Evolutionary conservation across 2,329 filamentous ascomycete species (phyloP).

Genomic region (Chrysoporthe puriensis): DNA sequence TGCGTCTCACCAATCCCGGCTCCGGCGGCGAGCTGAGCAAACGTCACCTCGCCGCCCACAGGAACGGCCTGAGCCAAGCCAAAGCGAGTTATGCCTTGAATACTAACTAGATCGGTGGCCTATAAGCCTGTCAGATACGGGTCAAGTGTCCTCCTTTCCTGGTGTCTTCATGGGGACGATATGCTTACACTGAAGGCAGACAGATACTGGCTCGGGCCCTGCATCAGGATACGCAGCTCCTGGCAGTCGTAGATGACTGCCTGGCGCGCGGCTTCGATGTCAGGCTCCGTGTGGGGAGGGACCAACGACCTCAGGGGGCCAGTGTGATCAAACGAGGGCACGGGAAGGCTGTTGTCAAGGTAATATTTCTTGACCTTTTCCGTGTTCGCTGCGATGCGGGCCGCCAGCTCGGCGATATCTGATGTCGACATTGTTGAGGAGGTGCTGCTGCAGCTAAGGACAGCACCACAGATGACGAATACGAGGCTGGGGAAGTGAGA

Average conservation of each 20-base stretch:
- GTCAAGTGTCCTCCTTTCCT: background rate
- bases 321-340: conserved; percentile 1
- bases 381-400: conserved; percentile 16
- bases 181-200: conserved; percentile 11
- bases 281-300: conserved; percentile 1
- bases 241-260: conserved; percentile 20
- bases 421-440: conserved; percentile 4
- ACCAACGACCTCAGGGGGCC: conserved; percentile 2
- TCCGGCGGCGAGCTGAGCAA: conserved; percentile 11
- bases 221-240: conserved; percentile 17
- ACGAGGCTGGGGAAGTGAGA: background rate
- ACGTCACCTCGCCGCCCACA: conserved; percentile 10
- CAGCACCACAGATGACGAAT: too few species aligned
- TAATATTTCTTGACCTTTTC: conserved; percentile 12
- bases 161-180: too few species aligned
- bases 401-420: conserved; percentile 12
- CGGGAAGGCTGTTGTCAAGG: background rate
- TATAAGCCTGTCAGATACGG: background rate
- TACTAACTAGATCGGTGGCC: conserved; percentile 3
- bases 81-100: conserved; percentile 21
- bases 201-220: conserved; percentile 17
- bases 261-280: conserved; percentile 19
- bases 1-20: conserved; percentile 20
- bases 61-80: conserved; percentile 3
- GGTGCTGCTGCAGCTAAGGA: too few species aligned